These are phyloP conservation scores for Coprinellus micaceus DNA, from an alignment of 768 basidiomycete genomes.

Conservation along the genomic window DNA sequence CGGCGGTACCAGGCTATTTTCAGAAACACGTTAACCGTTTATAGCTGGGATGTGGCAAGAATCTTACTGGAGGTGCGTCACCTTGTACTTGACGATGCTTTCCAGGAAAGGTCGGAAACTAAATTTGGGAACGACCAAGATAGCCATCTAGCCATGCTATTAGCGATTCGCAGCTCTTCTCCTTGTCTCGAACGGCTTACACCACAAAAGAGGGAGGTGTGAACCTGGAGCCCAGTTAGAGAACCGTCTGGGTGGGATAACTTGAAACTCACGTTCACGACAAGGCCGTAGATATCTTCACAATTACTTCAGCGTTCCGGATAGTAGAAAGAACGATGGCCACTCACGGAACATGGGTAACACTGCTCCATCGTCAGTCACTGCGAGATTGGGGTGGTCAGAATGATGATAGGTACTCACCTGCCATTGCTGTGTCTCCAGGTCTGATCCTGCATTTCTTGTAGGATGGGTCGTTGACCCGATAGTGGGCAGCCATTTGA, in stretches of 20 bases:
- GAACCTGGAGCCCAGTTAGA: constrained; percentile 33
- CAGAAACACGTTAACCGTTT: not conserved
- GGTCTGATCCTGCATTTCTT: constrained; percentile 34
- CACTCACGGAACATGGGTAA: constrained; percentile 57
- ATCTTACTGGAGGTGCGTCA: constrained; percentile 54
- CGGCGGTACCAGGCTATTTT: constrained; percentile 56
- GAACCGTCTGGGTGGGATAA: not conserved
- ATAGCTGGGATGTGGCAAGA: not conserved
- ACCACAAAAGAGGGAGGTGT: constrained; percentile 51
- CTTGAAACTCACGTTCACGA: constrained; percentile 43
- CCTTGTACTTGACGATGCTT: constrained; percentile 50
- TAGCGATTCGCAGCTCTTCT: too few species aligned
- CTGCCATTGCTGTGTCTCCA: constrained; percentile 56
- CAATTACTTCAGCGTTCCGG: not conserved
- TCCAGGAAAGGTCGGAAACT: constrained; percentile 51
- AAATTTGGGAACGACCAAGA: constrained; percentile 67
- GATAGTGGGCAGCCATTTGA: constrained; percentile 54
- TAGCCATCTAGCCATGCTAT: constrained; percentile 35
- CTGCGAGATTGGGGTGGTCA: not conserved
- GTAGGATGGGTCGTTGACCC: constrained; percentile 39
- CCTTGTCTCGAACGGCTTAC: too few species aligned
- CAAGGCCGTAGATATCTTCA: constrained; percentile 60
- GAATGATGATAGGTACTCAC: constrained; percentile 31
- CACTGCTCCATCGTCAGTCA: constrained; percentile 29
- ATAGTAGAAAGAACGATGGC: not conserved